These are phyloP conservation scores for Backusella tarrabulga DNA, from an alignment of 192 early-diverging fungal species.

Conservation along the genomic window DNA sequence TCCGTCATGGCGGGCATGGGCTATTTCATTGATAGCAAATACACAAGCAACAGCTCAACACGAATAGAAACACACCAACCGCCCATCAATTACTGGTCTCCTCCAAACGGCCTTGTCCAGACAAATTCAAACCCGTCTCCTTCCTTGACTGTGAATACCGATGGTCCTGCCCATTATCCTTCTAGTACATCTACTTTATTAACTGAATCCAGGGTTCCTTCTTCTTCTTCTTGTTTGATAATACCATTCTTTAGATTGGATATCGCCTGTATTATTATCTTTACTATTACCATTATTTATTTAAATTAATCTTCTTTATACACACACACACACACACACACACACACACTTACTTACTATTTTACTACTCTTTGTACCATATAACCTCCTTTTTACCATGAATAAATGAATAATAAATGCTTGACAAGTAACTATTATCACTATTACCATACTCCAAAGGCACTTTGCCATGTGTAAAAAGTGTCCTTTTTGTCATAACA, in stretches of 20 bases:
- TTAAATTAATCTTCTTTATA: neutral
- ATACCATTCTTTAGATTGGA: neutral
- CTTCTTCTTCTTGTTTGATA: neutral
- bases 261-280: neutral
- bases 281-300: neutral
- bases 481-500: no score
- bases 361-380: neutral
- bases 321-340: neutral
- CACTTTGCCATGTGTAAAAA: no score
- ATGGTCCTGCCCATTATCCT: conserved; percentile 3
- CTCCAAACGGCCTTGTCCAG: neutral
- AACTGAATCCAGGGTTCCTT: neutral
- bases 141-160: neutral
- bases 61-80: neutral
- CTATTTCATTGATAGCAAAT: neutral
- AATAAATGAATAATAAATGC: neutral
- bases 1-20: conserved; percentile 30
- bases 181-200: neutral
- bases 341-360: neutral
- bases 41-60: neutral
- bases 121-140: neutral
- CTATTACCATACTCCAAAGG: no score
- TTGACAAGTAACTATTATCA: no score
- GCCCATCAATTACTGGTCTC: neutral
- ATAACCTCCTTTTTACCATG: neutral